These are phyloP conservation scores for Begonia loranthoides DNA, from an alignment of 306 rosid species.

Conservation along the genomic window DNA sequence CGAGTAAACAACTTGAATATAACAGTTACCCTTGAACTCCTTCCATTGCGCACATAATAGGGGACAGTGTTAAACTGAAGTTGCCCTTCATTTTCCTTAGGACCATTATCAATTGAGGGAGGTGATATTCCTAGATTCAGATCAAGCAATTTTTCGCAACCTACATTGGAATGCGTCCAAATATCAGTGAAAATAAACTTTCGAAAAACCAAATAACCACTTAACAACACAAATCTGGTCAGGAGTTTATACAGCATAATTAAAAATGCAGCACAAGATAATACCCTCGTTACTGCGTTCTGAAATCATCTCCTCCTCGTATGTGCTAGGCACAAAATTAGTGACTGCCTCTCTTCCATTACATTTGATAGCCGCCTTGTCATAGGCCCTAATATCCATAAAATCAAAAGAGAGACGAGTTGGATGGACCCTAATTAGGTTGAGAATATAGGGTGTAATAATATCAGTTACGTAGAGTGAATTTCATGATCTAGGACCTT, in stretches of 20 bases:
- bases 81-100: slow-evolving; percentile 35
- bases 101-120: slow-evolving; percentile 32
- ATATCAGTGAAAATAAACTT: slow-evolving; percentile 1
- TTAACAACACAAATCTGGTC: background rate
- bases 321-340: slow-evolving; percentile 79
- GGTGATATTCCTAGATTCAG: slow-evolving; percentile 81
- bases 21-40: slow-evolving; percentile 40
- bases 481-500: slow-evolving; percentile 95
- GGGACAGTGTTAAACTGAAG: slow-evolving; percentile 44
- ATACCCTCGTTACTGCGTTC: slow-evolving; percentile 50
- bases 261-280: background rate
- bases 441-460: slow-evolving; percentile 56
- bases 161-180: slow-evolving; percentile 25
- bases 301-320: slow-evolving; percentile 50
- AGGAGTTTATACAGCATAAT: background rate
- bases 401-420: slow-evolving; percentile 67
- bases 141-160: slow-evolving; percentile 63
- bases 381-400: slow-evolving; percentile 94
- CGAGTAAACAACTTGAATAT: background rate
- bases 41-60: slow-evolving; percentile 27
- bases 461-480: slow-evolving; percentile 64
- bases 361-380: slow-evolving; percentile 92
- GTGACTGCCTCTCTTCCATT: slow-evolving; percentile 98
- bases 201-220: background rate
- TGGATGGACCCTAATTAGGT: slow-evolving; percentile 66